These are phyloP conservation scores for Breviolum minutum DNA, from an alignment of 73 alveolate species.

Conservation along the genomic window DNA sequence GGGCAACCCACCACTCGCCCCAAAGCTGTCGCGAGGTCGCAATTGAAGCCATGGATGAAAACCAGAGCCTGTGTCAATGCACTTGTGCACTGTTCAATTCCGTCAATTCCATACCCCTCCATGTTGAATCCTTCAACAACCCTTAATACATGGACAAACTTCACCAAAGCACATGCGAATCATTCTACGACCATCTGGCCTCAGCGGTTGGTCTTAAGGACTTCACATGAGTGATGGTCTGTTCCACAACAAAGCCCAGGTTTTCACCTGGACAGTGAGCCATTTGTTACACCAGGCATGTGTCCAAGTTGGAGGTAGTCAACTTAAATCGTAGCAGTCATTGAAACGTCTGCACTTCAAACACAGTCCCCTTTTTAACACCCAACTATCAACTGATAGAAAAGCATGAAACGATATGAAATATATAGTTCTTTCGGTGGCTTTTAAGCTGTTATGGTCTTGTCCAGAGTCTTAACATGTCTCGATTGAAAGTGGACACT, in stretches of 20 bases:
- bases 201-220: conserved; percentile 16
- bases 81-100: background rate
- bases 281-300: background rate
- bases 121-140: no score
- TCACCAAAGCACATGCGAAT: background rate
- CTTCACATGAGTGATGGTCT: background rate
- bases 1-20: conserved; percentile 45
- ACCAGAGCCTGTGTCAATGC: conserved; percentile 37
- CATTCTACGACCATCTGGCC: background rate
- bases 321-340: background rate
- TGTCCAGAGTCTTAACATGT: no score
- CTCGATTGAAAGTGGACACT: no score
- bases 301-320: background rate
- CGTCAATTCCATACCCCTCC: background rate
- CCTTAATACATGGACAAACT: background rate
- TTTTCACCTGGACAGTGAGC: conserved; percentile 1
- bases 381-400: background rate
- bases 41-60: conserved; percentile 83
- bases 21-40: conserved; percentile 79
- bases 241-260: conserved; percentile 31
- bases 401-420: background rate
- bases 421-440: no score
- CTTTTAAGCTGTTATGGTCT: no score
- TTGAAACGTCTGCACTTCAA: background rate
- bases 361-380: background rate